Base-by-base conservation (phyloP, 345 rosid genomes). In the Brassica napus region DNA sequence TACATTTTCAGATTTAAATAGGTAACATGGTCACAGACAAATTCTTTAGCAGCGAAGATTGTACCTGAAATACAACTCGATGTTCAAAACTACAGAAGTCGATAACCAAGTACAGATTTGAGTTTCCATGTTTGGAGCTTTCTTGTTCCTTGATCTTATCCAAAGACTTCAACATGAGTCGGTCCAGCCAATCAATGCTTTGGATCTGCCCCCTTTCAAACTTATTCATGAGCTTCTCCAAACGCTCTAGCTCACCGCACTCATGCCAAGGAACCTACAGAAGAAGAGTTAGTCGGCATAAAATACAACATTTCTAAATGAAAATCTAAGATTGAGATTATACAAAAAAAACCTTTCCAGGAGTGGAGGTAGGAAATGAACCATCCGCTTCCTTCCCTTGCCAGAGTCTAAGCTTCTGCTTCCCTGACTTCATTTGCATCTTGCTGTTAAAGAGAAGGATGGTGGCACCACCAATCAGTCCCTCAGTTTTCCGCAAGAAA, bases 351-450 rank as follows among this genome's bases (percentile, higher is more conserved):
- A 32, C 99, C 99, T 95, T 95, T 87, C 99, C 99, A 32, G 93
- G 98, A 59, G 99, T 95, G 74, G 87, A 70, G 58, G 96, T 87
- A 3, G 93, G 94, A 82, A 80, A 85, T 60, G 98, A 90, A 55
- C 99, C 99, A 83, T 93, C 97, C 1, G 98, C 99, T 83, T 90
- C 90, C 78, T 88, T 92, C 77, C 91, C 96, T 59, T 74, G 89
- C 94, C 98, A 91, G 37, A 94, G 96, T 82, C 95, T 91, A 70
- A 95, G 98, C 84, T 95, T 95, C 83, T 91, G 97, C 78, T 93
- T 93, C 72, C 98, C 99, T 0, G 97, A 91, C 84, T 93, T 95
- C 70, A 95, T 92, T 76, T 95, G 98, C 87, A 79, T 85, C 77
- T 95, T 95, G 70, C 84, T 89, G 84, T 88, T 95, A 83, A 95